A percentile compares a stretch with the other conserved stretches of the same genome.
Conservation (phyloP, 2,329 filamentous ascomycete species). For the Colletotrichum paranaense region DNA sequence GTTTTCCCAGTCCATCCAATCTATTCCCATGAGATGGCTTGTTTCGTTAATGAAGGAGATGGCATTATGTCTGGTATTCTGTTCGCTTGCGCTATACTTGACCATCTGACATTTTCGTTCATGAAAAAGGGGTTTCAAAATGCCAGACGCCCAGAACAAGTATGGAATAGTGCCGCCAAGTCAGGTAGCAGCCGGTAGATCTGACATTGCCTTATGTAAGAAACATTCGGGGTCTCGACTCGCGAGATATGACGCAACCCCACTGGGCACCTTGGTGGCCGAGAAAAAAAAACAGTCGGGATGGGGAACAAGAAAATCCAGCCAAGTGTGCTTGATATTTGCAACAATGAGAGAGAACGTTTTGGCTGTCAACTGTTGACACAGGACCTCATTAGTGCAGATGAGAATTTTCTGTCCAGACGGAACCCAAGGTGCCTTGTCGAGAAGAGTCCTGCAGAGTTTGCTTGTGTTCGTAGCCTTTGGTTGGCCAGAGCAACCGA, state of each 20-base stretch:
- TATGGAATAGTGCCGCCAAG: background rate
- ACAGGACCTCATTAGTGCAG: background rate
- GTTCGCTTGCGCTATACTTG: background rate
- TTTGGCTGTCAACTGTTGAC: background rate
- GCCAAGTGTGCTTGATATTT: too few species aligned
- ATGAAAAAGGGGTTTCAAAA: background rate
- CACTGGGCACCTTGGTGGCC: background rate
- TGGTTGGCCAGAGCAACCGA: constrained; percentile 27
- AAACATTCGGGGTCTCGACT: background rate
- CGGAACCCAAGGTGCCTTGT: background rate
- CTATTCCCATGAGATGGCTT: background rate
- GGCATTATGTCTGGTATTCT: background rate
- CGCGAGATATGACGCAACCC: constrained; percentile 23
- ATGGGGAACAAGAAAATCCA: background rate
- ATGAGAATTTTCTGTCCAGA: background rate
- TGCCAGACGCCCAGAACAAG: background rate
- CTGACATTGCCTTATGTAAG: constrained; percentile 10
- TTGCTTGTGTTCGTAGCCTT: background rate
- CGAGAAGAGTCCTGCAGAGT: background rate
- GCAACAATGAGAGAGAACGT: too few species aligned
- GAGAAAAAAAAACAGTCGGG: background rate
- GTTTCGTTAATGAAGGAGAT: background rate
- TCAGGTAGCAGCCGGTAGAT: background rate
- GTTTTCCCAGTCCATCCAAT: background rate
- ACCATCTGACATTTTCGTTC: background rate